phyloP scores from a whole-genome alignment of 2,329 filamentous ascomycete genomes.

The Fusarium sp. region DNA sequence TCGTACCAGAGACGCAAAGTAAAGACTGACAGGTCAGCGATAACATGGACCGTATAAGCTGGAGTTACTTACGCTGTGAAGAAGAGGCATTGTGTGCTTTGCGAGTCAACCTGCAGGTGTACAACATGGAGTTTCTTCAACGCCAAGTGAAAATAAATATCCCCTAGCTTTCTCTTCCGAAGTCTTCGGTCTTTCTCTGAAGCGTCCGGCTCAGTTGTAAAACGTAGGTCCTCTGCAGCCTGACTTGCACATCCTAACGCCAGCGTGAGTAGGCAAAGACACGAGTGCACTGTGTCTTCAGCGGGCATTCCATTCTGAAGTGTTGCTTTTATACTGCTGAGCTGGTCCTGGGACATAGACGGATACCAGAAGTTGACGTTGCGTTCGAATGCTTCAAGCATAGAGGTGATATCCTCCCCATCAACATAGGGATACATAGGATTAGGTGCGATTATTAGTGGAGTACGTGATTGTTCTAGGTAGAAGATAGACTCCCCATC shows the following conservation, averaged over 20 bases:
- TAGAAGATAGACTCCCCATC: constrained; percentile 61
- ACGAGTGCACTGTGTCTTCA: constrained; percentile 55
- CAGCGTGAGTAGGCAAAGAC: constrained; percentile 61
- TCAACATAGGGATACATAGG: constrained; percentile 59
- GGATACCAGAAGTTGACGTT: constrained; percentile 68
- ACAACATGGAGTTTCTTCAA: constrained; percentile 61
- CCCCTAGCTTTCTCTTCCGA: constrained; percentile 53
- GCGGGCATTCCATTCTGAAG: constrained; percentile 53
- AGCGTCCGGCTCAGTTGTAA: constrained; percentile 24
- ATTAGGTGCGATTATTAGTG: constrained; percentile 52
- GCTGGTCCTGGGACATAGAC: constrained; percentile 58
- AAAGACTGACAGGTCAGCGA: constrained; percentile 48
- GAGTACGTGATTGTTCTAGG: constrained; percentile 58
- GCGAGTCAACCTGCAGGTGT: constrained; percentile 60
- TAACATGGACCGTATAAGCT: fast-evolving
- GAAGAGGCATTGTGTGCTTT: constrained; percentile 63
- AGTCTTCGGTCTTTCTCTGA: constrained; percentile 50
- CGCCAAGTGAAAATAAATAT: constrained; percentile 61
- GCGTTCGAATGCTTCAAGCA: constrained; percentile 59
- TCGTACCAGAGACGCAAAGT: constrained; percentile 63
- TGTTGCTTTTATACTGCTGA: constrained; percentile 50
- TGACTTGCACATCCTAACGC: constrained; percentile 62
- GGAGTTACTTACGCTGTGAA: constrained; percentile 58
- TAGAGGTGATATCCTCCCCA: constrained; percentile 56
- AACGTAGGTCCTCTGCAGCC: constrained; percentile 51